A percentile compares a stretch with the other conserved stretches of the same genome.
These are phyloP conservation scores for Thermothelomyces thermophilus DNA, from an alignment of 2,329 filamentous ascomycete genomes.

Conservation along the genomic window DNA sequence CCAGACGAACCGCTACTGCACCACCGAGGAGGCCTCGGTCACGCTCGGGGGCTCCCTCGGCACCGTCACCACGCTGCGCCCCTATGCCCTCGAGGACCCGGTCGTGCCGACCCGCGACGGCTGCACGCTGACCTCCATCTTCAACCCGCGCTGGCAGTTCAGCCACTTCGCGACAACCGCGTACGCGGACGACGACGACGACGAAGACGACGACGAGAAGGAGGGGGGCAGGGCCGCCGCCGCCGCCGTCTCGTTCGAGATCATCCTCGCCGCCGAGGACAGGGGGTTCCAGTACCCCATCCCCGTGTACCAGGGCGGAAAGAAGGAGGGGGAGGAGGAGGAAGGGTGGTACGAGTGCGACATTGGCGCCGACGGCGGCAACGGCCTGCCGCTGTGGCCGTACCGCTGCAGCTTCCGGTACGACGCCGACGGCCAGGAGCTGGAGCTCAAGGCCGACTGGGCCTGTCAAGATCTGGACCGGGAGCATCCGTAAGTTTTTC, in stretches of 20 bases:
- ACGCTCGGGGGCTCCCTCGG: slow-evolving; percentile 8
- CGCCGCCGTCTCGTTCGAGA: slow-evolving; percentile 19
- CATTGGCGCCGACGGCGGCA: slow-evolving; percentile 15
- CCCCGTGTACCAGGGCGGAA: slow-evolving; percentile 16
- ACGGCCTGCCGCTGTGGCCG: slow-evolving; percentile 20
- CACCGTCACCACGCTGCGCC: slow-evolving; percentile 11
- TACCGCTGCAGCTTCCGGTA: slow-evolving; percentile 20
- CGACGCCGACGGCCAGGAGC: slow-evolving; percentile 7
- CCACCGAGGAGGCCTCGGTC: slow-evolving; percentile 1
- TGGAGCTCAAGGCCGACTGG: slow-evolving; percentile 23
- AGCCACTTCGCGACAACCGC: slow-evolving; percentile 12
- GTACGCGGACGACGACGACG: not conserved
- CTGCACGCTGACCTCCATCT: slow-evolving; percentile 24
- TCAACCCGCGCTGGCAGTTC: slow-evolving; percentile 21
- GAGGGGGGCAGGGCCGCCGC: no score
- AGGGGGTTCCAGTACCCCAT: slow-evolving; percentile 21
- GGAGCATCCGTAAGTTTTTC: slow-evolving; percentile 19
- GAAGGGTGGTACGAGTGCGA: slow-evolving; percentile 20
- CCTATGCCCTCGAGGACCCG: slow-evolving; percentile 24
- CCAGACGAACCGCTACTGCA: slow-evolving; percentile 15
- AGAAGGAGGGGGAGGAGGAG: not conserved
- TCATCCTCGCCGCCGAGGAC: slow-evolving; percentile 16
- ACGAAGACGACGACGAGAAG: not conserved
- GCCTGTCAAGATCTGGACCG: slow-evolving; percentile 23
- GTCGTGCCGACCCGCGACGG: slow-evolving; percentile 13